Evolutionary conservation across 805 yeast genomes (phyloP).

Genomic region (Torulaspora quercuum): DNA sequence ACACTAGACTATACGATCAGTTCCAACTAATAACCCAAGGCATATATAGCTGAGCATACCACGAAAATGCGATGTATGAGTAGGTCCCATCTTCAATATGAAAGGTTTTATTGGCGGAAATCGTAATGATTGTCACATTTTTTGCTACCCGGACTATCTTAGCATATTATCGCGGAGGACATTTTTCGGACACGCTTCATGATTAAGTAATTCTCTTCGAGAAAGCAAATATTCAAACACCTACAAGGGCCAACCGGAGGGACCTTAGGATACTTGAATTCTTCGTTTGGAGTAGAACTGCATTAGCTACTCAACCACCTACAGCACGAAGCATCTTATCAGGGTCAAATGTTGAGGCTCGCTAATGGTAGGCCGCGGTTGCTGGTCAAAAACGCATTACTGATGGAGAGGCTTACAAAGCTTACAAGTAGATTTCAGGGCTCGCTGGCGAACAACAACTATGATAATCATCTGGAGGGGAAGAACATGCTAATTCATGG

Average conservation of each 20-base stretch:
- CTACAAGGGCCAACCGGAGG: no score
- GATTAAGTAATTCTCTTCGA: no score
- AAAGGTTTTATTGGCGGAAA: no score
- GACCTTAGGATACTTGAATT: no score
- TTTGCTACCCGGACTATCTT: no score
- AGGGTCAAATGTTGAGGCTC: slow-evolving; percentile 1
- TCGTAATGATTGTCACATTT: no score
- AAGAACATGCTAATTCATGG: slow-evolving; percentile 9
- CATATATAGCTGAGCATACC: slow-evolving; percentile 56
- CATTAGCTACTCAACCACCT: no score
- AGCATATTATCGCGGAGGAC: no score
- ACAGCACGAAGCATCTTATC: neutral
- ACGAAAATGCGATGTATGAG: neutral
- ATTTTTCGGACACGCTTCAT: no score
- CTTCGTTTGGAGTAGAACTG: no score
- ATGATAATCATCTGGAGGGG: slow-evolving; percentile 3
- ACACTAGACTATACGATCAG: slow-evolving; percentile 91
- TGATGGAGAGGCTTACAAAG: neutral
- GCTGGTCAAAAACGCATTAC: neutral
- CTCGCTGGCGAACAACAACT: slow-evolving; percentile 6
- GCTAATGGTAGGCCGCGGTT: slow-evolving; percentile 1
- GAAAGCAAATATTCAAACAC: no score
- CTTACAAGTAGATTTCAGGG: slow-evolving; percentile 5
- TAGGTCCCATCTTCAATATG: no score
- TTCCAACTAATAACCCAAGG: slow-evolving; percentile 95